Conservation (phyloP, 164 flowering plant species). For the Vitis vinifera region DNA sequence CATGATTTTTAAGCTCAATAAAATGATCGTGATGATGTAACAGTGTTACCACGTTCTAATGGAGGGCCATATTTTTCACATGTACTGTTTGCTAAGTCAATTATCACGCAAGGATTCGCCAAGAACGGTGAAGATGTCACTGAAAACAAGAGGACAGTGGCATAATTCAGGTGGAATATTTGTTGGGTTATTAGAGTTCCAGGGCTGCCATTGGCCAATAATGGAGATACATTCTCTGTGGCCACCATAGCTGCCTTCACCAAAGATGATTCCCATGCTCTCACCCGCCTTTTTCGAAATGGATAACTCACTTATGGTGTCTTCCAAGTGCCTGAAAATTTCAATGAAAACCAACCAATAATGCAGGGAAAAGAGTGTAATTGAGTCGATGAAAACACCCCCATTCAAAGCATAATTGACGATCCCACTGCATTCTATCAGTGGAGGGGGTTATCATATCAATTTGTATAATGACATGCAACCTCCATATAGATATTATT, state of each 20-base stretch:
- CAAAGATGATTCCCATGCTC: not conserved
- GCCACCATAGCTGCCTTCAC: not conserved
- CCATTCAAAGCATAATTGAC: not conserved
- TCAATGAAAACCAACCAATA: not conserved
- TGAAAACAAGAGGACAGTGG: not conserved
- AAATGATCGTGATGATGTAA: not conserved
- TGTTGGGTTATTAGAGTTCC: not conserved
- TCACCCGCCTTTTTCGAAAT: not conserved
- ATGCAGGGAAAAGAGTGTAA: not conserved
- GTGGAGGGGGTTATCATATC: no score
- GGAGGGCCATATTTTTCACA: not conserved
- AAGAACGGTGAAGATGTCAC: constrained; percentile 1
- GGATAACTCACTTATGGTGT: not conserved
- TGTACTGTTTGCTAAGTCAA: constrained; percentile 5
- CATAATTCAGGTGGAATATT: not conserved
- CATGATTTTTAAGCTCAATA: not conserved
- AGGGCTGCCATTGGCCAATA: constrained; percentile 6
- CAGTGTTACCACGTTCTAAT: not conserved
- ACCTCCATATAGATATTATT: no score
- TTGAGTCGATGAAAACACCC: not conserved
- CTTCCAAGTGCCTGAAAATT: not conserved
- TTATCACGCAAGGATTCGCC: not conserved
- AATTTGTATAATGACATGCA: no score
- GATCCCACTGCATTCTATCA: not conserved
- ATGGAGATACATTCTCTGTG: constrained; percentile 4